Base-by-base conservation (phyloP, 805 yeast species). In the Schwanniomyces polymorphus region DNA sequence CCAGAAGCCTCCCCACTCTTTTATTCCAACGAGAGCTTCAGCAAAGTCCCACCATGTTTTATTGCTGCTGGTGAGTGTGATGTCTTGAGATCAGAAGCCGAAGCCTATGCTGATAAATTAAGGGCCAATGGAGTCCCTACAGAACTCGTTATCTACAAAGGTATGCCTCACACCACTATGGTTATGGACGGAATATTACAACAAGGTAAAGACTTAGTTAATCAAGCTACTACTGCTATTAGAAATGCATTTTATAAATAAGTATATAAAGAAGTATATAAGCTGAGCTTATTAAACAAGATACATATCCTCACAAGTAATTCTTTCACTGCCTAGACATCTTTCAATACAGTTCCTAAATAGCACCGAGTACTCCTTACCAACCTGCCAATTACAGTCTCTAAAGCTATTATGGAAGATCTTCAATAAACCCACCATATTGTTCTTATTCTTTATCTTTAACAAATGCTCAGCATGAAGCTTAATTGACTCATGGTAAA, bases 381-480 rank as follows among this genome's bases (percentile, higher is more conserved):
- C 84, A 43, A 82, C 65, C 41, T 80, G 80, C 82, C 85, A 84
- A 42, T 75, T 73, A 43, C 79, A 71, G n/a, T 60, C 61, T 27
- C 58, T 59, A 47, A 46, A 60, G 10, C 53, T 41, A 14, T 63
- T 61, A 10, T 77, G 69, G 39, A 80, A 70, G 49, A 76, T 54
- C 41, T 67, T 68, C 51, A 85, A 59, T 41, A 86, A 60, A 0
- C 91, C 91, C 9, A 79, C 77, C 23, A 83, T 65, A 43, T 79
- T 67, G 47, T 81, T 73, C 55, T 72, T 75, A 46, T 75, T 68
- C 25, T 65, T 60, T 14, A 81, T 71, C 3, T 57, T 50, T 28
- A 63, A 65, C 35, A 82, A 52, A 6, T 65, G 63, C 3, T 63
- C 63, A 3, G 80, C 79, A 61, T 77, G 69, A 41, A 62, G 54